phyloP scores from a whole-genome alignment of 257 asterid genomes.

The Solanum piurae region DNA sequence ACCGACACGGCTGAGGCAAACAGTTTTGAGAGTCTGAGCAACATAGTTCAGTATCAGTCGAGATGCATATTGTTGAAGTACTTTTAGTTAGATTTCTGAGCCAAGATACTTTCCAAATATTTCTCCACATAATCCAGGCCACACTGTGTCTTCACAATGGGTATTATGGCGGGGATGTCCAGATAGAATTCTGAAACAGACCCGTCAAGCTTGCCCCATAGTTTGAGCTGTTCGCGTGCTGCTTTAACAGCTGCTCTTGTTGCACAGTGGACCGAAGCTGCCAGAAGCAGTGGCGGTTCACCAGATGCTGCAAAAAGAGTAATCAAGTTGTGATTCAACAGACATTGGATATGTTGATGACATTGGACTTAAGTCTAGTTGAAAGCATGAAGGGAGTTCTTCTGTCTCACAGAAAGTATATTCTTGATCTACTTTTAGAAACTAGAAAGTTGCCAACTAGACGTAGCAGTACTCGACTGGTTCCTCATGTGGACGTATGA shows the following conservation, averaged over 20 bases:
- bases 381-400: neutral
- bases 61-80: neutral
- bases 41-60: neutral
- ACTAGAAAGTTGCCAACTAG: neutral
- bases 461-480: neutral
- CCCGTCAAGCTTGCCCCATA: conserved; percentile 44
- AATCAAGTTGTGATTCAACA: neutral
- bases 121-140: conserved; percentile 20
- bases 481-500: neutral
- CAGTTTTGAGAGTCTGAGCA: neutral
- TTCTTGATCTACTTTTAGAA: neutral
- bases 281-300: conserved; percentile 70
- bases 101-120: conserved; percentile 23
- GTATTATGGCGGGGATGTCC: conserved; percentile 53
- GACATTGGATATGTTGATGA: too few species aligned
- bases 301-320: conserved; percentile 50
- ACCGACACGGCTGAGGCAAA: neutral
- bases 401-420: too few species aligned
- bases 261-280: conserved; percentile 76
- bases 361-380: neutral
- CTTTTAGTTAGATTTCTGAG: neutral
- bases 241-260: conserved; percentile 59
- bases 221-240: conserved; percentile 47
- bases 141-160: too few species aligned
- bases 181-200: conserved; percentile 30